phyloP scores from a whole-genome alignment of 73 alveolate species.

The Paraurostyla sp. region DNA sequence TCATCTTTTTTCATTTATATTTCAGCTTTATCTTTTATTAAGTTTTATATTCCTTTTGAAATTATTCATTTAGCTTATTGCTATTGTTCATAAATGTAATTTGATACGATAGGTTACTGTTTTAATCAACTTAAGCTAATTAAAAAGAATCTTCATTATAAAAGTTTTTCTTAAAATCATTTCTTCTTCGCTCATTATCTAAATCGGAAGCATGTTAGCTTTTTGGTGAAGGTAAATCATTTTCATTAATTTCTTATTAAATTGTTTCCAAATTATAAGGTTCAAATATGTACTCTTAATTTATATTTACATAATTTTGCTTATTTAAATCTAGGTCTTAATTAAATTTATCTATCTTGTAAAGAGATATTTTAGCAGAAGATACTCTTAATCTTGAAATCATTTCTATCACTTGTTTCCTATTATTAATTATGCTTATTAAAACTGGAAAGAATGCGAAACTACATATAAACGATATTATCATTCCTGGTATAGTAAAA shows the following conservation, averaged over 20 bases:
- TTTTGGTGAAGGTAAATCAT: no score
- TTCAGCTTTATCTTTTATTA: neutral
- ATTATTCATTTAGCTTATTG: neutral
- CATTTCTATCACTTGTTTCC: conserved; percentile 12
- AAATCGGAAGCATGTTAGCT: no score
- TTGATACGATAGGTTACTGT: no score
- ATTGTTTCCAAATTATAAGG: neutral
- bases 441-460: conserved; percentile 23
- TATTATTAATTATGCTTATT: conserved; percentile 2
- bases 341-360: neutral
- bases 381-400: neutral
- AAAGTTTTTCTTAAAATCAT: no score
- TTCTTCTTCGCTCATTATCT: no score
- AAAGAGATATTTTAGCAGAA: neutral
- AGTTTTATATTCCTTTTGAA: neutral
- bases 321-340: neutral
- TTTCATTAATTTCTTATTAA: neutral
- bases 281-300: neutral
- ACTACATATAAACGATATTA: conserved; percentile 4
- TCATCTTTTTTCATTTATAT: neutral
- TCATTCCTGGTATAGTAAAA: neutral
- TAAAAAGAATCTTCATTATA: no score
- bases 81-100: no score
- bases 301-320: neutral
- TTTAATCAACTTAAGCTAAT: no score